phyloP scores from a whole-genome alignment of 176 grass and related monocot species.

The Oryza nivara region DNA sequence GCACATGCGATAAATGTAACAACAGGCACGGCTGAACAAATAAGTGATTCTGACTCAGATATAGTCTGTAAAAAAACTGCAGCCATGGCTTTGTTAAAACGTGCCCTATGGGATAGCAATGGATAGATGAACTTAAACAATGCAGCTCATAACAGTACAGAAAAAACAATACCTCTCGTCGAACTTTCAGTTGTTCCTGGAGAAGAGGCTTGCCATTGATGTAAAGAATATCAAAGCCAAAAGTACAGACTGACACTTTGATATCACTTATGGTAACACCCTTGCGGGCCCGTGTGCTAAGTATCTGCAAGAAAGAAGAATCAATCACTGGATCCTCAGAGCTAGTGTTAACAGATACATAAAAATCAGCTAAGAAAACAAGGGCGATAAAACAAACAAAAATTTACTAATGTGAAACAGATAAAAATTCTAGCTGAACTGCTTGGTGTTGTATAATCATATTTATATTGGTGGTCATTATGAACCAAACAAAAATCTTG shows the following conservation, averaged over 20 bases:
- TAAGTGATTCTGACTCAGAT: background rate
- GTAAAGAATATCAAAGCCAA: slow-evolving; percentile 98
- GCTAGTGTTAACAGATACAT: slow-evolving; percentile 23
- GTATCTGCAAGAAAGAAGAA: slow-evolving; percentile 66
- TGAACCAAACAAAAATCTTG: slow-evolving; percentile 28
- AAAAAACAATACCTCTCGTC: slow-evolving; percentile 70
- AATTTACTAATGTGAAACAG: background rate
- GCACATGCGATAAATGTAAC: slow-evolving; percentile 1
- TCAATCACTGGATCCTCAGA: slow-evolving; percentile 28
- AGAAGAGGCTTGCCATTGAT: slow-evolving; percentile 85
- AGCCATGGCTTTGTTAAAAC: background rate
- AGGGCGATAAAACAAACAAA: background rate
- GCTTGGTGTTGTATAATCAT: slow-evolving; percentile 1
- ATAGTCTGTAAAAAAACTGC: background rate
- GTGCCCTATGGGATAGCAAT: slow-evolving; percentile 14
- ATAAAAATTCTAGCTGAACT: slow-evolving; percentile 13
- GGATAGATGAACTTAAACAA: background rate
- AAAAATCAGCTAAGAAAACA: slow-evolving; percentile 21
- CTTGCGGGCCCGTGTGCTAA: slow-evolving; percentile 93
- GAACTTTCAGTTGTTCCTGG: slow-evolving; percentile 92
- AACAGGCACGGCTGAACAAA: background rate
- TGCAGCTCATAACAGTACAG: slow-evolving; percentile 22
- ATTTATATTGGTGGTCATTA: slow-evolving; percentile 7
- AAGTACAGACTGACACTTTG: slow-evolving; percentile 96
- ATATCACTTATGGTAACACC: slow-evolving; percentile 96